These are phyloP conservation scores for Litchi chinensis DNA, from an alignment of 345 rosid genomes.

Conservation along the genomic window DNA sequence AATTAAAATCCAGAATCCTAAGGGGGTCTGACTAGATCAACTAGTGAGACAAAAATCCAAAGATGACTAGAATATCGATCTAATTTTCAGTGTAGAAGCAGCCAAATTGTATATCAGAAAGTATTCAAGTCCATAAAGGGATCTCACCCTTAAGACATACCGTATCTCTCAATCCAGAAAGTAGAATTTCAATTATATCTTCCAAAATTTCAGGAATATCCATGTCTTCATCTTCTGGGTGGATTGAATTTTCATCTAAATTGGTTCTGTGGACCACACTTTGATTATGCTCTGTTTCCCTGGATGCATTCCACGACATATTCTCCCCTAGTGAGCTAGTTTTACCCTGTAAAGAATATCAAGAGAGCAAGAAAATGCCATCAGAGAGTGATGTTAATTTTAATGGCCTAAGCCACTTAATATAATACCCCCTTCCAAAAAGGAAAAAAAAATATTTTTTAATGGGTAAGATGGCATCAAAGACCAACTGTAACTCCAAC, in stretches of 20 bases:
- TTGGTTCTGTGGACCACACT: slow-evolving; percentile 21
- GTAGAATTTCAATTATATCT: slow-evolving; percentile 88
- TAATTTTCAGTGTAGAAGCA: slow-evolving; percentile 6
- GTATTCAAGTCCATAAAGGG: slow-evolving; percentile 20
- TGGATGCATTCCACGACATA: slow-evolving; percentile 45
- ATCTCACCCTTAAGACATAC: slow-evolving; percentile 59
- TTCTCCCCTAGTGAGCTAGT: slow-evolving; percentile 66
- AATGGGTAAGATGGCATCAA: neutral
- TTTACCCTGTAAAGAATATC: slow-evolving; percentile 48
- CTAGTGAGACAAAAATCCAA: slow-evolving; percentile 15
- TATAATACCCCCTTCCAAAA: slow-evolving; percentile 11
- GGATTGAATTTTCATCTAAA: slow-evolving; percentile 40
- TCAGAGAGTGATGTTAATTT: slow-evolving; percentile 12
- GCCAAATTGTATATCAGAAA: slow-evolving; percentile 17
- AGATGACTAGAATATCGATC: slow-evolving; percentile 1
- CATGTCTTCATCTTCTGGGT: slow-evolving; percentile 67
- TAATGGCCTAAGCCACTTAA: slow-evolving; percentile 3
- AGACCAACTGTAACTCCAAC: neutral
- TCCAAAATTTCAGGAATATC: slow-evolving; percentile 87
- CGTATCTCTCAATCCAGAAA: slow-evolving; percentile 85
- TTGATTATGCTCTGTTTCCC: slow-evolving; percentile 40
- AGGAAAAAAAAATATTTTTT: neutral
- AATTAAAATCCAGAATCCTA: neutral
- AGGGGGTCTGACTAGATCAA: slow-evolving; percentile 1
- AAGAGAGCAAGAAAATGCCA: slow-evolving; percentile 25